Evolutionary conservation across 148 eudicot species (phyloP), one percentile per base, ranked within the genome.

Genomic region (Selenicereus undatus): DNA sequence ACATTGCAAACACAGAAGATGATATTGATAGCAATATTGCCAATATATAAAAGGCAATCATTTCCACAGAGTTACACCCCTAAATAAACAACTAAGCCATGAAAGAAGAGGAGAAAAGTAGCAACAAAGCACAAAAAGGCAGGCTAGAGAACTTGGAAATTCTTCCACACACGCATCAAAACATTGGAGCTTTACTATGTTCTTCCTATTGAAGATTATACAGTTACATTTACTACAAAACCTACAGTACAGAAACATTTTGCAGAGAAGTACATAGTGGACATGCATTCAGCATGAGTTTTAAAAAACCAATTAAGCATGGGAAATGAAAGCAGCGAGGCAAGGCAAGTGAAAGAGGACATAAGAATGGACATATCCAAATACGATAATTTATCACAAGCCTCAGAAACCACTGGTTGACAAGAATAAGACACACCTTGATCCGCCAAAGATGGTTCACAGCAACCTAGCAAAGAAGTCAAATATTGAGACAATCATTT

Each of bases 381-480:
- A 32, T 48, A 64, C n/a, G 27, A 20, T 64, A 64, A 64, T 21
- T 26, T 45, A 58, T 76, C 9, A 18, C 45, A 73, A 77, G 81
- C 64, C 71, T 77, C 26, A 84, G 21, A 62, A 74, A 56, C 62
- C 58, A 39, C 70, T 39, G 17, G 76, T 66, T 24, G 82, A 48
- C 71, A 69, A 84, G 72, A 77, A 68, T 70, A 85, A 84, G 80
- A 71, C 51, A 78, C 76, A 95, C 98, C 97, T 92, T 94, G 73
- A 87, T 85, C 81, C 83, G 87, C 86, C 84, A 90, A 82, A 96
- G 93, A 90, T 88, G 93, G 76, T 88, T 88, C 87, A 88, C 84
- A 58, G 90, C 87, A 81, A 92, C 89, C 99, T 96, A 87, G 56
- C 74, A 75, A 66, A 80, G 65, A 52, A 77, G 24, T 27, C 62